These are phyloP conservation scores for Teunomyces aglyptinius DNA, from an alignment of 805 yeast species.

Conservation along the genomic window DNA sequence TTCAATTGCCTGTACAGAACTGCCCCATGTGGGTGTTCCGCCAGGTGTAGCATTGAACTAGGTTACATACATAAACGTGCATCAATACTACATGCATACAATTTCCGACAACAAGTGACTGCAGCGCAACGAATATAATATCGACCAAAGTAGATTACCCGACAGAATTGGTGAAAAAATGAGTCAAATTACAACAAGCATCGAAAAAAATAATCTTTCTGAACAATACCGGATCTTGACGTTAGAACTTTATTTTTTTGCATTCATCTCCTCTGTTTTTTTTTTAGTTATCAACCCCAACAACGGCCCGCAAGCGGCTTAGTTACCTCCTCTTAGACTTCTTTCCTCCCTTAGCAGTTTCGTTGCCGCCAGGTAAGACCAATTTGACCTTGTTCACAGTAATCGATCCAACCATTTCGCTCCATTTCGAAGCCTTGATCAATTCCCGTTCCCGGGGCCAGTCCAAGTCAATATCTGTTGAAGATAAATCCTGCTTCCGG, in stretches of 20 bases:
- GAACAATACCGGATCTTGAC: background rate
- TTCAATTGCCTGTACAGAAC: no score
- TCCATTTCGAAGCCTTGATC: constrained; percentile 55
- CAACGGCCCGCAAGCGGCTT: background rate
- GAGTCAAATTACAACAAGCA: background rate
- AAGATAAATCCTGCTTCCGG: constrained; percentile 43
- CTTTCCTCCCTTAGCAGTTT: constrained; percentile 22
- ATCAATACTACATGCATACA: background rate
- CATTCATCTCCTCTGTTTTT: background rate
- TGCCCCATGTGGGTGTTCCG: no score
- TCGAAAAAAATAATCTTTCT: background rate
- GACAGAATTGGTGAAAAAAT: background rate
- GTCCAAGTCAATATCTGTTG: constrained; percentile 51
- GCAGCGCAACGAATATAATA: background rate
- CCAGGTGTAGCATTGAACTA: background rate
- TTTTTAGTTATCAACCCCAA: background rate
- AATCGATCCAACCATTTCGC: constrained; percentile 63
- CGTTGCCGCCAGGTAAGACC: constrained; percentile 49
- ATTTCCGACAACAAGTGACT: background rate
- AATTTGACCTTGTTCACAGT: constrained; percentile 73
- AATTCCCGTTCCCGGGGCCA: constrained; percentile 71
- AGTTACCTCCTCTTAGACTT: constrained; percentile 8
- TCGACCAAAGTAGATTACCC: background rate
- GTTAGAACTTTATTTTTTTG: background rate
- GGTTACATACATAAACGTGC: background rate